Conservation (phyloP, 2,329 filamentous ascomycete genomes). For the Dendryphion nanum region DNA sequence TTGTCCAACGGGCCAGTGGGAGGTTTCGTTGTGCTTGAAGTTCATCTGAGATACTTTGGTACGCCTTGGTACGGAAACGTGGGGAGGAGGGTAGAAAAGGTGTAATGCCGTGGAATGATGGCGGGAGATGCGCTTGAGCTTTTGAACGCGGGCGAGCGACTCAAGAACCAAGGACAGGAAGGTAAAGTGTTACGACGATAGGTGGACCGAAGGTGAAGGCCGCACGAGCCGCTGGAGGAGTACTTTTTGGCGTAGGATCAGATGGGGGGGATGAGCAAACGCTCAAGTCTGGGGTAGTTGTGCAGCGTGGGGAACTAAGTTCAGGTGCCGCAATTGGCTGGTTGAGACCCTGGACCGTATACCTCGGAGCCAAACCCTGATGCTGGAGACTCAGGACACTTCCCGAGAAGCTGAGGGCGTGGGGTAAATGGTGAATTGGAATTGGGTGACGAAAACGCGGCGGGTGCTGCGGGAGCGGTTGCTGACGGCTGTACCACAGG, state of each 20-base stretch:
- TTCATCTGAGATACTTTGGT: conserved; percentile 40
- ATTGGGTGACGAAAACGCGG: conserved; percentile 12
- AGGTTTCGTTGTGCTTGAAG: conserved; percentile 42
- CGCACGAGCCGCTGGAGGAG: conserved; percentile 15
- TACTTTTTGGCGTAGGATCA: conserved; percentile 10
- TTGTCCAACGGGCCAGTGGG: conserved; percentile 47
- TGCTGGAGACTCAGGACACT: conserved; percentile 19
- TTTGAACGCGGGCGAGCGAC: conserved; percentile 8
- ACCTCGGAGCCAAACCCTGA: conserved; percentile 12
- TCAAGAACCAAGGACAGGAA: conserved; percentile 1
- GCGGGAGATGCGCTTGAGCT: conserved; percentile 9
- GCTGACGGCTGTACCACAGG: no score
- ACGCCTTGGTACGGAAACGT: not conserved
- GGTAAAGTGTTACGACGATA: no score
- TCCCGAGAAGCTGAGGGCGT: conserved; percentile 21
- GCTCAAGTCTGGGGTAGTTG: conserved; percentile 27
- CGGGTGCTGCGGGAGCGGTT: no score
- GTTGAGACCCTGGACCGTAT: conserved; percentile 5
- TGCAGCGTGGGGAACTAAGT: conserved; percentile 28
- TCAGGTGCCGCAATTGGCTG: conserved; percentile 26
- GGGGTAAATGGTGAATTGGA: conserved; percentile 20
- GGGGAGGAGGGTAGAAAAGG: conserved; percentile 6
- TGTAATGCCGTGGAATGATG: conserved; percentile 11
- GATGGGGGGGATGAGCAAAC: conserved; percentile 5
- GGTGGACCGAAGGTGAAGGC: no score